A percentile compares a stretch with the other conserved stretches of the same genome.
These are phyloP conservation scores for Saccharata proteae DNA, from an alignment of 2,329 filamentous ascomycete species.

Conservation along the genomic window DNA sequence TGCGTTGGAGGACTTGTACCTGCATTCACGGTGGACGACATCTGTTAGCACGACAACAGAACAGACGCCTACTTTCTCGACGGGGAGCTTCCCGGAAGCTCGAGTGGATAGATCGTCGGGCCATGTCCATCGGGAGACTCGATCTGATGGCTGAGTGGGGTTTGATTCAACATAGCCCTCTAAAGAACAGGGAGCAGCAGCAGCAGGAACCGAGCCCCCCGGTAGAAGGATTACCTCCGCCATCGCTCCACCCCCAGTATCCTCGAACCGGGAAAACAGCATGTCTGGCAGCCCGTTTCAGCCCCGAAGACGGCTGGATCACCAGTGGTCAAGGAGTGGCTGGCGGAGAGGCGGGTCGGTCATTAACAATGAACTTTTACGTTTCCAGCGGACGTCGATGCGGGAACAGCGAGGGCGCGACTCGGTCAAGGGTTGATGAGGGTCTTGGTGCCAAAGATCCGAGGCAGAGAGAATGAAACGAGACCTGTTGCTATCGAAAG, in stretches of 20 bases:
- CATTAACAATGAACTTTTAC: slow-evolving; percentile 10
- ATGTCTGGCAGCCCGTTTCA: slow-evolving; percentile 6
- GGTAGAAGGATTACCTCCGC: no score
- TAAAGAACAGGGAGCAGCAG: no score
- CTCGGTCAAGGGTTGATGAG: slow-evolving; percentile 9
- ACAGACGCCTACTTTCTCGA: slow-evolving; percentile 8
- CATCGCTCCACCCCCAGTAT: no score
- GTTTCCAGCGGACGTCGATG: slow-evolving; percentile 9
- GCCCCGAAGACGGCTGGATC: background rate
- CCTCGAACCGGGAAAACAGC: no score
- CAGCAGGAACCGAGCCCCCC: no score
- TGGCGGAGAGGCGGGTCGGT: slow-evolving; percentile 8
- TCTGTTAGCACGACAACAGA: slow-evolving; percentile 7
- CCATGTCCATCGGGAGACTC: slow-evolving; percentile 6
- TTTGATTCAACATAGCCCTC: no score
- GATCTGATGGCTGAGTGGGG: slow-evolving; percentile 8
- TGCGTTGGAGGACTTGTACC: no score
- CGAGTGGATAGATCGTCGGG: slow-evolving; percentile 7
- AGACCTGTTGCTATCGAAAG: no score
- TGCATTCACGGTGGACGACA: no score
- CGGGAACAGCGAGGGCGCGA: slow-evolving; percentile 5
- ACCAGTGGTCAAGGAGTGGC: slow-evolving; percentile 9
- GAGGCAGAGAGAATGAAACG: no score
- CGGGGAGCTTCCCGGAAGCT: slow-evolving; percentile 7
- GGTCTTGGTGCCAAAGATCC: slow-evolving; percentile 10